Base-by-base conservation (phyloP, 2,329 filamentous ascomycete genomes). In the Fusarium guadeloupense region DNA sequence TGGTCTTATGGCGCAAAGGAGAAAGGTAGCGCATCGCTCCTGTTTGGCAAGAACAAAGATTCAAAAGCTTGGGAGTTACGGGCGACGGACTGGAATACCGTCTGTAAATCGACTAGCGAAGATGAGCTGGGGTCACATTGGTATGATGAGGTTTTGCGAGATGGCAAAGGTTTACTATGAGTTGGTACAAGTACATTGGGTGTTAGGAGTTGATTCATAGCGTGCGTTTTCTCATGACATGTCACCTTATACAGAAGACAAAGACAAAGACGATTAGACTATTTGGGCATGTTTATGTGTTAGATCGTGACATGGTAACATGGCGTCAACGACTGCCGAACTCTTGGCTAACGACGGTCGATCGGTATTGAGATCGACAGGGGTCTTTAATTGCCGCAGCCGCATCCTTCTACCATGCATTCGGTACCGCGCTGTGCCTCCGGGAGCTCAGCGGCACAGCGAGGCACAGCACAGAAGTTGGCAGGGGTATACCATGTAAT, bases 81-180 rank as follows among this genome's bases (percentile, higher is more conserved):
- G 6, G 10, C 62, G 17, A 60, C 65, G 31, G 55, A 66, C n/a
- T 68, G 59, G 59, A 35, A 66, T 23, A 55, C 65, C 5, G 61
- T 68, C 19, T 68, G 65, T 9, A 59, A 39, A 31, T 41, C 58
- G 23, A 62, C 47, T 37, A 57, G 68, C 26, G 51, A 47, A 16
- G 25, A 26, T 26, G 25, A 26, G 25, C 25, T 26, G 1, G 40
- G 64, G 9, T 30, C 21, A 12, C 62, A 17, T 19, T 68, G 65
- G 65, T 68, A 68, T 14, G 55, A 68, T 9, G 65, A 68, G 23
- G 65, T 68, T 16, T 68, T 68, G 23, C 50, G 65, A n/a, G 65
- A 68, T 25, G 55, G 56, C 5, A 66, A 54, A 30, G 65, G 65
- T n/a, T 31, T 55, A 38, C 37, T 64, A 39, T 64, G 57, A 41